Percentiles rank a stretch among this genome's conserved stretches.
phyloP scores from a whole-genome alignment of 805 yeast species.

The Metahyphopichia silvanorum region DNA sequence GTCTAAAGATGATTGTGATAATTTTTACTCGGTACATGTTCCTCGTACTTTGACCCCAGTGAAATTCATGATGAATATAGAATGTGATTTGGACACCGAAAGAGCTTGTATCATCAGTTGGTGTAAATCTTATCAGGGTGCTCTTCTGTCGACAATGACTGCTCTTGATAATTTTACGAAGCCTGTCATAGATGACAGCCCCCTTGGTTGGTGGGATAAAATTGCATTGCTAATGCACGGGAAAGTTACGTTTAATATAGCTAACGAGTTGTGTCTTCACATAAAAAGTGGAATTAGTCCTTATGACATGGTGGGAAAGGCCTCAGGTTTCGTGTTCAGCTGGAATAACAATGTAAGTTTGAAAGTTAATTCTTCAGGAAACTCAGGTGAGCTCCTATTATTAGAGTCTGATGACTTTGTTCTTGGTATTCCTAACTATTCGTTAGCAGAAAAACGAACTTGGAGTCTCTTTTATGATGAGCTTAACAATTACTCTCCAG shows the following conservation, averaged over 20 bases:
- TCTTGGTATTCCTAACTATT: constrained; percentile 54
- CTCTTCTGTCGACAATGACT: constrained; percentile 46
- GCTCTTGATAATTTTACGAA: constrained; percentile 45
- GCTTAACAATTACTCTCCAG: constrained; percentile 12
- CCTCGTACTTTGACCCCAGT: constrained; percentile 64
- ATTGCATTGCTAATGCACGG: constrained; percentile 56
- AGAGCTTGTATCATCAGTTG: constrained; percentile 55
- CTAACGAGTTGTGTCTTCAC: constrained; percentile 55
- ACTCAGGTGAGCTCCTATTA: constrained; percentile 48
- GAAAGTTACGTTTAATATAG: constrained; percentile 43
- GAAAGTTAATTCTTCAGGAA: constrained; percentile 47
- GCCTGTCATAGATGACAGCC: constrained; percentile 43
- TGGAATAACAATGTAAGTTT: constrained; percentile 58
- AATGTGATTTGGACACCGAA: constrained; percentile 42
- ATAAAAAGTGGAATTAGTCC: constrained; percentile 62
- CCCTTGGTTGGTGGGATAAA: constrained; percentile 52
- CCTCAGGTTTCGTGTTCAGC: constrained; percentile 62
- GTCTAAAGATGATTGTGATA: constrained; percentile 31
- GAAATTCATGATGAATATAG: constrained; percentile 50
- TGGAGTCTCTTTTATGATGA: constrained; percentile 38
- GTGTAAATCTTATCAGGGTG: constrained; percentile 64
- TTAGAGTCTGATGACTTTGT: constrained; percentile 56
- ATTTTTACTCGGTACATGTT: constrained; percentile 54
- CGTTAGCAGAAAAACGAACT: constrained; percentile 26
- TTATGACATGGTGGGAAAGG: constrained; percentile 51